phyloP scores from a whole-genome alignment of 1,284 basidiomycete genomes.

The Trichosporon sp. region DNA sequence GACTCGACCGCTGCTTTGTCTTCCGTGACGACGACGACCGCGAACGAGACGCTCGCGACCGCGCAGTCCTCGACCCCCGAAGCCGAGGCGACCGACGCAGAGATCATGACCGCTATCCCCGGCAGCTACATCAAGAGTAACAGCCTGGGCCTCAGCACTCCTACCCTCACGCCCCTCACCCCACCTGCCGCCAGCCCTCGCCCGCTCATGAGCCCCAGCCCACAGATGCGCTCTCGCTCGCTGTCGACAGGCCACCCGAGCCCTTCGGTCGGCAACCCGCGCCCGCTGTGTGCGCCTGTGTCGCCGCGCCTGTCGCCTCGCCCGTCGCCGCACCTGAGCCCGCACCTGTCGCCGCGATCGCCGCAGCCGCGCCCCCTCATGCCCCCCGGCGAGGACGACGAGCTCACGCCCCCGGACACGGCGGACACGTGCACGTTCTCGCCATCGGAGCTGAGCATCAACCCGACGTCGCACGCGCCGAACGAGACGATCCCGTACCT shows the following conservation, averaged over 20 bases:
- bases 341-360: not conserved
- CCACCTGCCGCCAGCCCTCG: not conserved
- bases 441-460: not conserved
- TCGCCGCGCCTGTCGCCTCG: not conserved
- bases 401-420: not conserved
- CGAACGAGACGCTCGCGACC: not conserved
- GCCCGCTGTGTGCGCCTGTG: not conserved
- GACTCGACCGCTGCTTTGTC: not conserved
- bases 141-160: not conserved
- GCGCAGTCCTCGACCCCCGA: not conserved
- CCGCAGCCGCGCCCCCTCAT: not conserved
- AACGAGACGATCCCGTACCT: not conserved
- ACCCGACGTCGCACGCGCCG: not conserved
- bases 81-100: not conserved
- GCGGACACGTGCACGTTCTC: slow-evolving; percentile 4
- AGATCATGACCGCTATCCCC: not conserved
- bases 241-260: not conserved
- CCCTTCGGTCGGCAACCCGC: not conserved
- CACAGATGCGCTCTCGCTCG: not conserved
- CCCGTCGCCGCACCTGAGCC: not conserved
- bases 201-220: not conserved
- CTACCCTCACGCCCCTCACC: not conserved
- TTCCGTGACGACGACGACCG: not conserved
- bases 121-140: not conserved
- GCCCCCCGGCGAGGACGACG: not conserved